Percentiles rank a stretch among this genome's conserved stretches.
These are phyloP conservation scores for Luvunga scandens DNA, from an alignment of 345 rosid genomes.

Conservation along the genomic window DNA sequence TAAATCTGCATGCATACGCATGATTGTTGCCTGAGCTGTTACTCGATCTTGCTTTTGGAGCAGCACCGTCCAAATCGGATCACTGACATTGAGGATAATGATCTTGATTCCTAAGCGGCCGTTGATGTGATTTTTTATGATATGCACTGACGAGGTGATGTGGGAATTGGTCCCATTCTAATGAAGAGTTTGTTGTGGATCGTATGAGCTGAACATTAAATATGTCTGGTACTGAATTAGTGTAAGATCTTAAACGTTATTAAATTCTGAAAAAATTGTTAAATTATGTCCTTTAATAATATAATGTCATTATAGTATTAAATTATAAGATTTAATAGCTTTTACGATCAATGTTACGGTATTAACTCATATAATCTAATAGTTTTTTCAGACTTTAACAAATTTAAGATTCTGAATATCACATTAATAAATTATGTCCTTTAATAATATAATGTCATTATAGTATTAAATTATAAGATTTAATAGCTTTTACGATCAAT, in stretches of 20 bases:
- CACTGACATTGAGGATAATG: not conserved
- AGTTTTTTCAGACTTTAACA: too few species aligned
- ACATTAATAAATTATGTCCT: too few species aligned
- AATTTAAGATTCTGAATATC: too few species aligned
- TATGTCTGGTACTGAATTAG: not conserved
- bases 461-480: too few species aligned
- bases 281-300: too few species aligned
- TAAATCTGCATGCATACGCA: not conserved
- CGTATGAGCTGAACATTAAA: not conserved
- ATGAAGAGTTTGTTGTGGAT: not conserved
- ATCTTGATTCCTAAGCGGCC: not conserved
- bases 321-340: too few species aligned
- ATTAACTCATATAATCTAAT: too few species aligned
- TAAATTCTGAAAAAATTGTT: too few species aligned
- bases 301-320: too few species aligned
- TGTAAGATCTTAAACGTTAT: not conserved
- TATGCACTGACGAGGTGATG: not conserved
- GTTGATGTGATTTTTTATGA: not conserved
- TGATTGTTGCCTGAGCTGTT: not conserved
- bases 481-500: too few species aligned
- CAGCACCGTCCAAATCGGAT: not conserved
- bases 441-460: too few species aligned
- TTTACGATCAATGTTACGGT: too few species aligned
- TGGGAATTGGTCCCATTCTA: not conserved
- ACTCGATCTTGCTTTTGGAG: not conserved